phyloP scores from a whole-genome alignment of 257 asterid genomes.

The Paraleonurus japonicus region DNA sequence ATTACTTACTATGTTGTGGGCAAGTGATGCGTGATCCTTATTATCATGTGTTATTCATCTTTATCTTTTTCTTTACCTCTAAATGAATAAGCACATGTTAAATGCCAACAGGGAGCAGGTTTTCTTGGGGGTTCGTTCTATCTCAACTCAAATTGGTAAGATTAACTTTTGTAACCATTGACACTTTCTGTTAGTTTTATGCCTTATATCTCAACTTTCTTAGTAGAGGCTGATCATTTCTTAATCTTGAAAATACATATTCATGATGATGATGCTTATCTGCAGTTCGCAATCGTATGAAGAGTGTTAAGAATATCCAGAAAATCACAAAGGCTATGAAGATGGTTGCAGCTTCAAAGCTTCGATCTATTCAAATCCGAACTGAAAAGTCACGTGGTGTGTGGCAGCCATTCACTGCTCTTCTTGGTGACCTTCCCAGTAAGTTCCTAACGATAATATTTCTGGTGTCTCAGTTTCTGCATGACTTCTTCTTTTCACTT shows the following conservation, averaged over 20 bases:
- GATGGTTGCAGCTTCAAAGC: conserved; percentile 99
- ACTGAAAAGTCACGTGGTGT: conserved; percentile 94
- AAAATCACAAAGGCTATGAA: conserved; percentile 99
- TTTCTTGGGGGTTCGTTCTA: conserved; percentile 59
- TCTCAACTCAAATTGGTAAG: conserved; percentile 89
- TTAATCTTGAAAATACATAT: conserved; percentile 39
- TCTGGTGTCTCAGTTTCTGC: background rate
- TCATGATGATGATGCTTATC: conserved; percentile 19
- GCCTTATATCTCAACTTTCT: background rate
- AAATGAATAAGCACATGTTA: conserved; percentile 5
- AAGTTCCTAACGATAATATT: conserved; percentile 27
- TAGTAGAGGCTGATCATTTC: conserved; percentile 15
- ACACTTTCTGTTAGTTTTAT: background rate
- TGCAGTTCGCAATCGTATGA: conserved; percentile 92
- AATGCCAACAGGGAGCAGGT: conserved; percentile 65
- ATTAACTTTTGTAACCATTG: background rate
- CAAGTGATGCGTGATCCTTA: background rate
- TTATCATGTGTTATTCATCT: background rate
- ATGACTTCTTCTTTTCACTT: background rate
- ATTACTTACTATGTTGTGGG: background rate
- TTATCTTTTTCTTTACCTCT: conserved; percentile 12
- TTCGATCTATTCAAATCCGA: conserved; percentile 82
- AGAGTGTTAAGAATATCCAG: conserved; percentile 92
- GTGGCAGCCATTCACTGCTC: conserved; percentile 99
- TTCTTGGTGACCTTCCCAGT: conserved; percentile 96